phyloP scores from a whole-genome alignment of 768 basidiomycete genomes.

The Russula brevipes region DNA sequence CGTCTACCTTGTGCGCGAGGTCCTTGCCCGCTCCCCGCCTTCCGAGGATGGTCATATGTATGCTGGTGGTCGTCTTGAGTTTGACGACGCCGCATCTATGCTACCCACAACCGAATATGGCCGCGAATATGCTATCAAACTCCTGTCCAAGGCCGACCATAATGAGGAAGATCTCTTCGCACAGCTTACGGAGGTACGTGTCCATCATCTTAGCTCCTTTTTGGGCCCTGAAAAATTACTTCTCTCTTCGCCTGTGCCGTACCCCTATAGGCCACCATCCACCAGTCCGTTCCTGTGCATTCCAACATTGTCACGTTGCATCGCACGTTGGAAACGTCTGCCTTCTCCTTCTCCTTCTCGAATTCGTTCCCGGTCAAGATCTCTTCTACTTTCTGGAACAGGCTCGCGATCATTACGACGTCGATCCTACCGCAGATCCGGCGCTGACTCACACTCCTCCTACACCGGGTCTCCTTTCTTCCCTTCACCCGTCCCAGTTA shows the following conservation, averaged over 20 bases:
- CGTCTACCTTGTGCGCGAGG: slow-evolving; percentile 85
- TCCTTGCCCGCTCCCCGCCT: slow-evolving; percentile 39
- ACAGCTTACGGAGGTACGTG: slow-evolving; percentile 82
- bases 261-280: slow-evolving; percentile 76
- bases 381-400: slow-evolving; percentile 98
- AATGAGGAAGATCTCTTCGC: slow-evolving; percentile 81
- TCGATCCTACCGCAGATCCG: slow-evolving; percentile 34
- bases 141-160: slow-evolving; percentile 90
- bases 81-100: slow-evolving; percentile 31
- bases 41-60: slow-evolving; percentile 45
- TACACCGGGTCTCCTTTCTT: slow-evolving; percentile 87
- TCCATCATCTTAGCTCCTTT: slow-evolving; percentile 9
- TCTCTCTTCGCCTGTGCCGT: slow-evolving; percentile 8
- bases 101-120: slow-evolving; percentile 50
- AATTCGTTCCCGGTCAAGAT: slow-evolving; percentile 96
- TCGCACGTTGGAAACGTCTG: slow-evolving; percentile 86
- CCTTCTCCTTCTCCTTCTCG: slow-evolving; percentile 87
- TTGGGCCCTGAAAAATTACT: background rate
- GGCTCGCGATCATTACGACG: slow-evolving; percentile 79
- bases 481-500: slow-evolving; percentile 69
- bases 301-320: slow-evolving; percentile 94
- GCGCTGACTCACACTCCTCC: slow-evolving; percentile 70
- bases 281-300: slow-evolving; percentile 86
- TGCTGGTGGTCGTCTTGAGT: slow-evolving; percentile 39
- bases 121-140: slow-evolving; percentile 91